Conservation (phyloP, 345 rosid species). For the Brassica carinata region DNA sequence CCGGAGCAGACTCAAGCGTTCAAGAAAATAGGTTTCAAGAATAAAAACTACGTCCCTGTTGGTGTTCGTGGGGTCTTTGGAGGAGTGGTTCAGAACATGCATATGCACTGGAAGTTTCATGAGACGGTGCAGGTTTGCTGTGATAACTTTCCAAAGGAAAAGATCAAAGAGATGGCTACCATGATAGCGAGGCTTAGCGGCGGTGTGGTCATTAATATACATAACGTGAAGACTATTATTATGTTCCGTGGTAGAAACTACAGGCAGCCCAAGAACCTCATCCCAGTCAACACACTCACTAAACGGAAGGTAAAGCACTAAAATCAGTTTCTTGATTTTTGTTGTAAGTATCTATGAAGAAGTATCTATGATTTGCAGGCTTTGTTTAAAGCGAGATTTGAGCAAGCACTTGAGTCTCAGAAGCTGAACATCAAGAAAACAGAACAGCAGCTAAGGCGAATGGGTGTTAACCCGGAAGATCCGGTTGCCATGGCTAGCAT, state of each 20-base stretch:
- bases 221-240: slow-evolving; percentile 88
- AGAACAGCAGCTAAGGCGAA: slow-evolving; percentile 84
- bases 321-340: not conserved
- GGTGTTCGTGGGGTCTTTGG: slow-evolving; percentile 99
- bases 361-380: slow-evolving; percentile 59
- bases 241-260: slow-evolving; percentile 99
- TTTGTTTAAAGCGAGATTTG: slow-evolving; percentile 92
- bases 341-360: not conserved
- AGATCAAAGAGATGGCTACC: slow-evolving; percentile 92
- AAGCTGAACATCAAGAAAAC: slow-evolving; percentile 90
- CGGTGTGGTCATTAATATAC: slow-evolving; percentile 80
- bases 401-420: slow-evolving; percentile 99
- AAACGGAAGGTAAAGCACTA: slow-evolving; percentile 72
- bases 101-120: slow-evolving; percentile 98
- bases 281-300: slow-evolving; percentile 94
- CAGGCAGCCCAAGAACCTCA: slow-evolving; percentile 88
- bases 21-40: slow-evolving; percentile 88
- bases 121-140: slow-evolving; percentile 98
- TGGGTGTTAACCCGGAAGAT: slow-evolving; percentile 96
- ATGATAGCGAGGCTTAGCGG: slow-evolving; percentile 93
- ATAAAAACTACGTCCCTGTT: slow-evolving; percentile 91
- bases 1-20: slow-evolving; percentile 80
- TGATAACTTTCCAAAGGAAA: slow-evolving; percentile 91
- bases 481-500: slow-evolving; percentile 98
- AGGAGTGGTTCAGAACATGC: slow-evolving; percentile 98